These are phyloP conservation scores for Trametes gibbosa DNA, from an alignment of 768 basidiomycete species.

Conservation along the genomic window DNA sequence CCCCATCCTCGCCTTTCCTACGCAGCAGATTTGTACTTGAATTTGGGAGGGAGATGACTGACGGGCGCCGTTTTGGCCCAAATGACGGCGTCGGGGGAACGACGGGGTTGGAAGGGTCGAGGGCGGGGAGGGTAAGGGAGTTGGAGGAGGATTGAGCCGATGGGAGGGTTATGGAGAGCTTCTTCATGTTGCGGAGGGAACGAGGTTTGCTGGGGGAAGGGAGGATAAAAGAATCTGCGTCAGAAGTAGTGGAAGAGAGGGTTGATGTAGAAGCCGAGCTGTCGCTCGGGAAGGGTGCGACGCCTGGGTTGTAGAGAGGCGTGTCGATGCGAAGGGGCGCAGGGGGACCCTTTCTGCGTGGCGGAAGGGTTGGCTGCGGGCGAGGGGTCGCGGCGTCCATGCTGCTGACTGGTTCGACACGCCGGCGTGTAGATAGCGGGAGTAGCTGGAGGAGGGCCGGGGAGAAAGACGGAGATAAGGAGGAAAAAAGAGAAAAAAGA, in stretches of 20 bases:
- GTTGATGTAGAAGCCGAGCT: conserved; percentile 44
- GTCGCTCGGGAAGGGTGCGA: conserved; percentile 47
- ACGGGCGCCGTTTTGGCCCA: conserved; percentile 58
- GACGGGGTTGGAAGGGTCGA: conserved; percentile 32
- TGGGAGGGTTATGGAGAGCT: conserved; percentile 65
- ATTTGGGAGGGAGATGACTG: conserved; percentile 67
- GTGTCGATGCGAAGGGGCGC: conserved; percentile 59
- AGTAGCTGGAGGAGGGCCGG: conserved; percentile 6
- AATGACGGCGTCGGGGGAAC: conserved; percentile 24
- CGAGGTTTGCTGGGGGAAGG: conserved; percentile 40
- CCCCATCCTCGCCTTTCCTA: conserved; percentile 59
- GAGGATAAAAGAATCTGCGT: conserved; percentile 49
- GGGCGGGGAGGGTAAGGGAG: conserved; percentile 43
- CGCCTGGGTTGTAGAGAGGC: conserved; percentile 45
- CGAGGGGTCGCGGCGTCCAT: conserved; percentile 35
- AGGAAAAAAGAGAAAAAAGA: no score
- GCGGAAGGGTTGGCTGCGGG: conserved; percentile 29
- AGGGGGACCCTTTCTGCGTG: conserved; percentile 52
- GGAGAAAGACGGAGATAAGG: conserved; percentile 2
- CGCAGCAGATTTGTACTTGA: conserved; percentile 53
- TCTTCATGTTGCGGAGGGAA: conserved; percentile 69
- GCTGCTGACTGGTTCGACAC: conserved; percentile 34
- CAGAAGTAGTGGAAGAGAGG: conserved; percentile 50
- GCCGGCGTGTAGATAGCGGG: conserved; percentile 41
- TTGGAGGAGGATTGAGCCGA: conserved; percentile 57